Evolutionary conservation across 371 early-diverging fungal species (phyloP), one percentile per base, ranked within the genome.

Genomic region (Vairimorpha apis): DNA sequence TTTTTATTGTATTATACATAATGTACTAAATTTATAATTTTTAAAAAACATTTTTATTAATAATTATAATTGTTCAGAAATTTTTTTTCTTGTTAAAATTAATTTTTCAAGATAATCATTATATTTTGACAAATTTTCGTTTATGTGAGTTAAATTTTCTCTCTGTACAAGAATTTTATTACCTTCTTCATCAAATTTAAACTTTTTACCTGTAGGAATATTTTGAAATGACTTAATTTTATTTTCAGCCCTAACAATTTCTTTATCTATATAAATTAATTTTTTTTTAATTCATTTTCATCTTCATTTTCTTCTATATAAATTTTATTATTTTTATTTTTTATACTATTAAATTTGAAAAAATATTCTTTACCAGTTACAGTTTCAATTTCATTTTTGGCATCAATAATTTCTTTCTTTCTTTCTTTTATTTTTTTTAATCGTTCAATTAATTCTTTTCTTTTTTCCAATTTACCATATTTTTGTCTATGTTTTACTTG

Each of bases 321-420:
- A 16, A 74, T 18, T 35, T 49, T 65, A 2, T 23, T 14, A 12
- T 72, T 67, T 38, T 68, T 47, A 33, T 45, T 70, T 18, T 53
- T 51, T 21, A 76, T 47, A 25, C 70, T 68, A 51, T 81, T 63
- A 49, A 67, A 76, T 53, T 64, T 65, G 68, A 71, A 76, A 51
- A 60, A 56, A 49, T 75, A 81, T 49, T 81, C 81, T 33, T 79
- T 70, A 38, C 75, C 75, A 45, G 69, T 78, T 35, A 35, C 60
- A 30, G 60, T 33, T 25, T 27, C 51, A n/a, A 74, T 70, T 43
- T 75, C 56, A 29, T 74, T 69, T 41, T 68, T 72, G 14, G 75
- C 65, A n/a, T 69, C 73, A 25, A 51, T 65, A 10, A 75, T 72
- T 47, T 67, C 51, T 21, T 79, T 75, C 45, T 69, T 76, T 7